These are phyloP conservation scores for Cyberlindnera lachancei DNA, from an alignment of 805 yeast species.

Conservation along the genomic window DNA sequence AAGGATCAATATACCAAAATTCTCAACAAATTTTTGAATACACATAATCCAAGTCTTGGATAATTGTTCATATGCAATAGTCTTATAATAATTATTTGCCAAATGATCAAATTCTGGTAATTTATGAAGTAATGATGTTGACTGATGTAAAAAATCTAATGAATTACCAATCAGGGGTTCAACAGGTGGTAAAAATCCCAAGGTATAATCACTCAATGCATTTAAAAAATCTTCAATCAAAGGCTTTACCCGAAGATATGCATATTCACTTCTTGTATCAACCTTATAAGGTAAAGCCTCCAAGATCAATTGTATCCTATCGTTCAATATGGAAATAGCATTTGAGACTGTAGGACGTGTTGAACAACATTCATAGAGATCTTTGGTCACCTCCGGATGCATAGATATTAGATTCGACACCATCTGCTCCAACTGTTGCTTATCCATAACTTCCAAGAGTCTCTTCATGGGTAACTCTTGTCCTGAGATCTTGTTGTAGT, in stretches of 20 bases:
- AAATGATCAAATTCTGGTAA: constrained; percentile 58
- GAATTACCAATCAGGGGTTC: constrained; percentile 45
- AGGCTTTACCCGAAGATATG: constrained; percentile 66
- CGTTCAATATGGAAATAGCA: constrained; percentile 41
- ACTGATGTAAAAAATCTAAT: constrained; percentile 53
- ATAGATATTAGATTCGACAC: constrained; percentile 43
- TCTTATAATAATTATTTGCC: constrained; percentile 33
- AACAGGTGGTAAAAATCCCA: constrained; percentile 65
- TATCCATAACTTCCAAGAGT: constrained; percentile 61
- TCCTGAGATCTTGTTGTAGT: constrained; percentile 34
- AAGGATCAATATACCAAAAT: constrained; percentile 23
- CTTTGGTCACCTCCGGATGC: constrained; percentile 55
- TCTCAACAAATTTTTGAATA: constrained; percentile 25
- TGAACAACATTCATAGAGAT: constrained; percentile 39
- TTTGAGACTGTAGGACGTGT: constrained; percentile 52
- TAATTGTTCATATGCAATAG: constrained; percentile 54
- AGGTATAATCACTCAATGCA: constrained; percentile 67
- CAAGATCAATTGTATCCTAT: constrained; percentile 32
- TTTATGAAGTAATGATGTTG: constrained; percentile 51
- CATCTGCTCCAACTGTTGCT: constrained; percentile 43
- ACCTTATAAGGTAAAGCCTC: constrained; percentile 67
- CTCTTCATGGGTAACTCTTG: constrained; percentile 56
- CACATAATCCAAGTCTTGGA: constrained; percentile 49
- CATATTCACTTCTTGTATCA: constrained; percentile 65
- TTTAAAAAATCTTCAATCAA: constrained; percentile 59